Conservation (phyloP, 2,329 filamentous ascomycete species). For the Dothideomycetidae sp. region DNA sequence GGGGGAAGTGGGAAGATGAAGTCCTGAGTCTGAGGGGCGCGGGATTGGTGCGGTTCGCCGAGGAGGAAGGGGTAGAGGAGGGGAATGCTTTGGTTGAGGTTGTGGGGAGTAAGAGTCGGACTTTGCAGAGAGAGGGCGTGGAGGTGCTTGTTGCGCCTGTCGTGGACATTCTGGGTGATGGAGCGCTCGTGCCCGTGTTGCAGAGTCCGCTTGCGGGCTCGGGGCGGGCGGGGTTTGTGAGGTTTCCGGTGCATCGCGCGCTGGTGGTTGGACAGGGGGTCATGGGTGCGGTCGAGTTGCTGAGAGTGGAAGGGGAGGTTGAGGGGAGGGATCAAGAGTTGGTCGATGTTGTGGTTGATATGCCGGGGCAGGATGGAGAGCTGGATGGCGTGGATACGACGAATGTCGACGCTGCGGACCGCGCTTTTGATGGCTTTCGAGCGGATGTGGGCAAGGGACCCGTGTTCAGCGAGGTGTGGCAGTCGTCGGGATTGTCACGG, state of each 20-base stretch:
- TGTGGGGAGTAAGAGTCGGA: conserved; percentile 48
- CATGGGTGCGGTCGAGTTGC: conserved; percentile 46
- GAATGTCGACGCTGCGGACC: conserved; percentile 30
- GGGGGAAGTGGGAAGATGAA: conserved; percentile 30
- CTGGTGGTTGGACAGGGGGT: conserved; percentile 62
- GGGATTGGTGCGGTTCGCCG: conserved; percentile 26
- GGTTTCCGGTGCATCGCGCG: conserved; percentile 72
- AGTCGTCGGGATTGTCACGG: conserved; percentile 18
- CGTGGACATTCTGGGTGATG: conserved; percentile 38
- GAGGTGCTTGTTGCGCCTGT: conserved; percentile 48
- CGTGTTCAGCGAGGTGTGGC: conserved; percentile 23
- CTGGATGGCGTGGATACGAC: neutral
- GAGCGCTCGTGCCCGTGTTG: conserved; percentile 59
- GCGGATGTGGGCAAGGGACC: conserved; percentile 21
- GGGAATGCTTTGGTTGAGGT: conserved; percentile 43
- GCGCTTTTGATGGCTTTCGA: conserved; percentile 40
- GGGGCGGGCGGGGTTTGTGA: conserved; percentile 51
- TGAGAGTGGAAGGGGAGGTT: conserved; percentile 23
- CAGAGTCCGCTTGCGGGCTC: conserved; percentile 52
- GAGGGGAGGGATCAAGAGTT: conserved; percentile 26
- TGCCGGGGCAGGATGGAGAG: conserved; percentile 24
- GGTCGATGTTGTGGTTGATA: conserved; percentile 44
- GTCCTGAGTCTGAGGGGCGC: neutral
- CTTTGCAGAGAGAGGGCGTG: conserved; percentile 45
- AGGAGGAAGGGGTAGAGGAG: conserved; percentile 38